Percentiles rank a stretch among this genome's conserved stretches.
Evolutionary conservation across 805 yeast species (phyloP).

Genomic region (Candida anglica): DNA sequence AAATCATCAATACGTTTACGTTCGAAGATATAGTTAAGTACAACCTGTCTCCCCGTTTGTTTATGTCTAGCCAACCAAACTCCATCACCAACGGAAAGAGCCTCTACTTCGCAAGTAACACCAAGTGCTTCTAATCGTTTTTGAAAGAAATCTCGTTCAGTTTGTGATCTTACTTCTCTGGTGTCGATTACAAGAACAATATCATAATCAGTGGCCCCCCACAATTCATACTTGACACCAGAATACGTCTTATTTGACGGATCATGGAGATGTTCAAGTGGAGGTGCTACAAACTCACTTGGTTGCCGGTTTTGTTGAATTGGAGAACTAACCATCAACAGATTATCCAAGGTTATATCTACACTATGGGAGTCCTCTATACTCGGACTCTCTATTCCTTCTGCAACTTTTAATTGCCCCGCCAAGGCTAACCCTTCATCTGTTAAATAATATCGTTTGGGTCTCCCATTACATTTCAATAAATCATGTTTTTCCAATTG

Average conservation of each 20-base stretch:
- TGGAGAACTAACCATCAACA: no score
- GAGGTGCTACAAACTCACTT: background rate
- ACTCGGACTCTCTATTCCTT: constrained; percentile 18
- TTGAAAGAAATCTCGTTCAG: constrained; percentile 68
- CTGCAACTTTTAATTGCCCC: constrained; percentile 46
- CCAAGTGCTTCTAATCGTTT: constrained; percentile 48
- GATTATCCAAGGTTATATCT: no score
- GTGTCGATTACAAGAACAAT: constrained; percentile 69
- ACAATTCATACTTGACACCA: constrained; percentile 40
- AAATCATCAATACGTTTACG: constrained; percentile 88
- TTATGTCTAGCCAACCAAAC: constrained; percentile 80
- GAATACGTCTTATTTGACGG: constrained; percentile 13
- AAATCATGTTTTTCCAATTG: constrained; percentile 58
- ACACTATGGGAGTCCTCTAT: no score
- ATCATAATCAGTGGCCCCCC: constrained; percentile 62
- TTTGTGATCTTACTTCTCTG: constrained; percentile 69
- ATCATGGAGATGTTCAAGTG: no score
- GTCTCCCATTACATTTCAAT: constrained; percentile 54
- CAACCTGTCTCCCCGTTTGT: constrained; percentile 54
- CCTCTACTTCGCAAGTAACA: constrained; percentile 46
- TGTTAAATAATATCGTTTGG: constrained; percentile 58
- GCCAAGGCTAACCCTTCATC: constrained; percentile 70
- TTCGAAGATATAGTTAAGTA: constrained; percentile 81
- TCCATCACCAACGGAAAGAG: constrained; percentile 82
- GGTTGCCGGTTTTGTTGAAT: background rate